phyloP scores from a whole-genome alignment of 2,329 filamentous ascomycete genomes.

The Sclerotiophoma versabilis region DNA sequence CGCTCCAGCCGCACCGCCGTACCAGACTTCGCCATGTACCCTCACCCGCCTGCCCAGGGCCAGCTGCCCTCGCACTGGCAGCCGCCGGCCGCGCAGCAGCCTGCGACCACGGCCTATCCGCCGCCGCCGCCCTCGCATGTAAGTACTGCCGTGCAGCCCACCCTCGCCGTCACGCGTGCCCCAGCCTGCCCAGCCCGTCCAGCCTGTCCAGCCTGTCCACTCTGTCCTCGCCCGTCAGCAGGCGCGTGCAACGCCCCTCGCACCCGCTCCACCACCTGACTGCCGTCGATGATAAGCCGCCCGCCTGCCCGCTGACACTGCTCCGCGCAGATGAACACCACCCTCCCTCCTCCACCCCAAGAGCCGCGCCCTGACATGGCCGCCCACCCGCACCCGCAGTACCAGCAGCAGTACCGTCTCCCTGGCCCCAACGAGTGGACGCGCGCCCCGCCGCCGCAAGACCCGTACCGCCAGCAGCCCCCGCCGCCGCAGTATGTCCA shows the following conservation, averaged over 20 bases:
- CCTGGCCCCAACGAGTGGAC: conserved; percentile 58
- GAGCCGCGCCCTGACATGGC: conserved; percentile 55
- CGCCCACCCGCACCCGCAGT: conserved; percentile 53
- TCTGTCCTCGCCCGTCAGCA: conserved; percentile 8
- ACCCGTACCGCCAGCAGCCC: conserved; percentile 48
- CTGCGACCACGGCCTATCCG: conserved; percentile 46
- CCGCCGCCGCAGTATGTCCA: conserved; percentile 51
- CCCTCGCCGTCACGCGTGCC: not conserved
- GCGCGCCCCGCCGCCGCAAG: conserved; percentile 47
- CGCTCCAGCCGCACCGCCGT: not conserved
- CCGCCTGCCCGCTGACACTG: conserved; percentile 27
- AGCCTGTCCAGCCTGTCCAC: no score
- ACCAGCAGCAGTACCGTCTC: conserved; percentile 55
- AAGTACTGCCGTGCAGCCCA: conserved; percentile 27
- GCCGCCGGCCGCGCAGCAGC: conserved; percentile 43
- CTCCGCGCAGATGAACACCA: conserved; percentile 40
- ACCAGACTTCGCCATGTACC: conserved; percentile 37
- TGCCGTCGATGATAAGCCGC: no score
- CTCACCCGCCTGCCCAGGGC: conserved; percentile 47
- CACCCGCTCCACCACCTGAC: no score
- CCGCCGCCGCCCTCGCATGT: conserved; percentile 45
- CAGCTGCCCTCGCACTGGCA: conserved; percentile 50
- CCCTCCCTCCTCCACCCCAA: conserved; percentile 44
- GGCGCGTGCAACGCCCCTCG: conserved; percentile 5
- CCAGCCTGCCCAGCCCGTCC: no score